Conservation (phyloP, 1,139 yeast species). For the Yarrowia galli region DNA sequence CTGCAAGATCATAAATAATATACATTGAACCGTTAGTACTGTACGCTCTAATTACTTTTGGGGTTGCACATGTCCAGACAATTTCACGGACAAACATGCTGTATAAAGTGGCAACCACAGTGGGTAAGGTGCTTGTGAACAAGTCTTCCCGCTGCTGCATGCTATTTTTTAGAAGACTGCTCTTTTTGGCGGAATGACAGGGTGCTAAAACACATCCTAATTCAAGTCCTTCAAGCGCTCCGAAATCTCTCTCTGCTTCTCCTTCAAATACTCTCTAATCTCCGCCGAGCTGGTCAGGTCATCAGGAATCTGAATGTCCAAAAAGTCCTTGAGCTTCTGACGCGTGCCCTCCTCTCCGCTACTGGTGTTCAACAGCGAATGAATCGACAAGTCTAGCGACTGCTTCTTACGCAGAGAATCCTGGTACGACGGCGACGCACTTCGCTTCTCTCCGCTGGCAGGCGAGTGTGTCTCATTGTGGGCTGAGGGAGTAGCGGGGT, state of each 20-base stretch:
- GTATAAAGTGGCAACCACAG: not conserved
- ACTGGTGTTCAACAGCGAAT: constrained; percentile 34
- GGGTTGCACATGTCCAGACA: constrained; percentile 14
- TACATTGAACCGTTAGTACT: constrained; percentile 37
- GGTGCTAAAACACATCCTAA: not conserved
- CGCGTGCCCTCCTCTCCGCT: constrained; percentile 25
- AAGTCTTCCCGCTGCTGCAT: not conserved
- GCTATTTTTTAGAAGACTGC: not conserved
- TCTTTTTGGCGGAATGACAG: not conserved
- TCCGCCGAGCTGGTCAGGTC: constrained; percentile 46
- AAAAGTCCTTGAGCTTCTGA: constrained; percentile 30
- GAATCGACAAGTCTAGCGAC: constrained; percentile 39
- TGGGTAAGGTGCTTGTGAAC: not conserved
- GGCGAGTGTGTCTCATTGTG: constrained; percentile 12
- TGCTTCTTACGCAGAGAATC: constrained; percentile 25
- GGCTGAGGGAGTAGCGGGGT: constrained; percentile 16
- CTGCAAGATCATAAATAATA: constrained; percentile 21
- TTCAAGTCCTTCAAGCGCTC: constrained; percentile 45
- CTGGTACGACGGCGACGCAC: constrained; percentile 30
- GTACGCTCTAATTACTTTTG: constrained; percentile 26
- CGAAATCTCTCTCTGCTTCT: constrained; percentile 48
- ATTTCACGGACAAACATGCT: not conserved
- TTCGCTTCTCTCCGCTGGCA: constrained; percentile 22
- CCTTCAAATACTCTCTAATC: constrained; percentile 48
- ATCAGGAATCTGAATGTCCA: constrained; percentile 46